Evolutionary conservation across 2,329 filamentous ascomycete species (phyloP).

Genomic region (Colletotrichum tofieldiae): DNA sequence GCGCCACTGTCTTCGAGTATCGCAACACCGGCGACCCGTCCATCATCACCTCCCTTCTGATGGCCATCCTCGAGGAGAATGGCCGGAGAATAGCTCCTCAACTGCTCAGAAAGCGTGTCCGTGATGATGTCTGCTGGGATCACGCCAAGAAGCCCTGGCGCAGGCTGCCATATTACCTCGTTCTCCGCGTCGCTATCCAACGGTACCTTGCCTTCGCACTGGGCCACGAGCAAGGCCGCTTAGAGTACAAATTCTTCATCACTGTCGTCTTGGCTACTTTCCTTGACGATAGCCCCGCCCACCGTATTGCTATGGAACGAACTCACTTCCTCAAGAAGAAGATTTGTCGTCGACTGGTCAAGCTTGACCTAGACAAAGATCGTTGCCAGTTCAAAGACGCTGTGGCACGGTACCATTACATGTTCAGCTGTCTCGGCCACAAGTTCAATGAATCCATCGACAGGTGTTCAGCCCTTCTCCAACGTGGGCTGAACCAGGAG

Average conservation of each 20-base stretch:
- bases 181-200: constrained; percentile 71
- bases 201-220: constrained; percentile 63
- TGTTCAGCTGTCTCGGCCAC: constrained; percentile 50
- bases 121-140: constrained; percentile 73
- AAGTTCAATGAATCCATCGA: constrained; percentile 51
- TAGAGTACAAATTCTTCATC: constrained; percentile 73
- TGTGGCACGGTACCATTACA: constrained; percentile 45
- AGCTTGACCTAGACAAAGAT: constrained; percentile 63
- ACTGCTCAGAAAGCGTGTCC: constrained; percentile 69
- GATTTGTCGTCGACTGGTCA: constrained; percentile 70
- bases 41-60: constrained; percentile 72
- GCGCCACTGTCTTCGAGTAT: constrained; percentile 62
- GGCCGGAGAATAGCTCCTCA: constrained; percentile 58
- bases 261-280: constrained; percentile 63
- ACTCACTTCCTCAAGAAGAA: constrained; percentile 64
- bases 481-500: constrained; percentile 56
- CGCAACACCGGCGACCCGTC: constrained; percentile 72
- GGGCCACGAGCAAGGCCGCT: constrained; percentile 58
- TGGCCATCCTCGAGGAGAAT: constrained; percentile 71
- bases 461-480: constrained; percentile 50
- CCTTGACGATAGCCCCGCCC: constrained; percentile 55
- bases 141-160: constrained; percentile 71
- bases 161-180: constrained; percentile 73
- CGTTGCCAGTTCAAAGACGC: constrained; percentile 31
- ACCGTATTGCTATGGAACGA: constrained; percentile 53